A percentile compares a stretch with the other conserved stretches of the same genome.
Evolutionary conservation across 352 stramenopile species (phyloP).

Genomic region (Blastocystis sp.): DNA sequence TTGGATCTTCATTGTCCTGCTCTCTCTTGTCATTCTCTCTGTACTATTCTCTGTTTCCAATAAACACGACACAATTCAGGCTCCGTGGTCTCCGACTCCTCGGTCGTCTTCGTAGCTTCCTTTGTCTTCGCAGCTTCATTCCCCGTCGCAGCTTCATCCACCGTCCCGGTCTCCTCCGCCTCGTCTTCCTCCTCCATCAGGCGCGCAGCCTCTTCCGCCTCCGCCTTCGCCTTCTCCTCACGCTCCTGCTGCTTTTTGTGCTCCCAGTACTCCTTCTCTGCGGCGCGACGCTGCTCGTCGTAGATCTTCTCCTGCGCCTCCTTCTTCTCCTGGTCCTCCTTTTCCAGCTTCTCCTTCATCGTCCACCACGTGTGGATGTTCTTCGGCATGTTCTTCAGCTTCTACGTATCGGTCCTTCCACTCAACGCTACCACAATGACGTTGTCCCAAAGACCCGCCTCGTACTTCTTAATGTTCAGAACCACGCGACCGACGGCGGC

Average conservation of each 20-base stretch:
- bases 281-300: neutral
- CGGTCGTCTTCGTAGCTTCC: neutral
- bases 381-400: conserved; percentile 8
- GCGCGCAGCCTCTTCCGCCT: neutral
- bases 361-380: conserved; percentile 56
- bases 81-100: too few species aligned
- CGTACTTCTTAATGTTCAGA: conserved; percentile 45
- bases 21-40: too few species aligned
- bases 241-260: conserved; percentile 35
- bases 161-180: neutral
- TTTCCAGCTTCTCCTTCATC: conserved; percentile 53
- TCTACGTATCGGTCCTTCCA: neutral
- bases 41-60: too few species aligned
- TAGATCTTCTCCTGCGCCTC: conserved; percentile 26
- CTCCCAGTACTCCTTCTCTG: conserved; percentile 43
- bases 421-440: conserved; percentile 4
- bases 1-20: neutral
- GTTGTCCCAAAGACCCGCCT: conserved; percentile 45
- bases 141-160: neutral
- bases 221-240: neutral
- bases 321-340: conserved; percentile 38
- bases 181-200: neutral
- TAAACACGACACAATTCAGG: too few species aligned
- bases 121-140: neutral
- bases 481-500: conserved; percentile 37